Evolutionary conservation across 768 basidiomycete genomes (phyloP), one percentile per base, ranked within the genome.

Genomic region (Pleurotus salmoneostramineus): DNA sequence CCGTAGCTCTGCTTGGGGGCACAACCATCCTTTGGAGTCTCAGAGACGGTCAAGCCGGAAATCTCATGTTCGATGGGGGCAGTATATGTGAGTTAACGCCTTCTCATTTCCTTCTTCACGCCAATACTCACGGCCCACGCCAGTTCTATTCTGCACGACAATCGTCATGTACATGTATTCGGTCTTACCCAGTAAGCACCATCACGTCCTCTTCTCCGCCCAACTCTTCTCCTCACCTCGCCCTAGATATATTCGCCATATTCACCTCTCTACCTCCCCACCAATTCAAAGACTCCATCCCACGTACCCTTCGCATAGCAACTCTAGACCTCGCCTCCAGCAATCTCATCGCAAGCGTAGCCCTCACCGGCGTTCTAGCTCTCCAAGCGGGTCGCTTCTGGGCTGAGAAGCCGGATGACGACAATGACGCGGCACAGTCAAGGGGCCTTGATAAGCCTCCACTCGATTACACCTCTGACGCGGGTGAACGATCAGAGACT

Each of bases 61-160:
- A 94, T 70, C 76, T 94, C 67, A 93, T 94, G 91, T 94, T 94
- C 64, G 92, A 94, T 65, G 91, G 92, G 27, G 92, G 88, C 51
- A 93, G 91, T 69, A 87, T 93, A 63, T 89, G 92, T 93, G 21
- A 27, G 21, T 27, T 27, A 27, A 61, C 31, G 48, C 36, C 17
- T 43, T 34, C 33, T 15, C 45, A 8, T 33, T 31, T n/a, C 32
- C 17, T 8, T 12, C 46, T 10, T 17, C 36, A 40, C 27, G 31
- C 34, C 6, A 27, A 15, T 34, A 21, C 56, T 63, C 15, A 64
- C n/a, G 0, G 10, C 50, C 45, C 35, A 37, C 47, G 15, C 11
- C 69, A 94, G 92, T 94, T 72, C 75, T 94, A 59, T 93, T 91
- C 65, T 79, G 78, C 34, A 84, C 81, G 15, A 85, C 88, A n/a